phyloP scores from a whole-genome alignment of 1,139 yeast species.

The Saccharomycopsis crataegensis region DNA sequence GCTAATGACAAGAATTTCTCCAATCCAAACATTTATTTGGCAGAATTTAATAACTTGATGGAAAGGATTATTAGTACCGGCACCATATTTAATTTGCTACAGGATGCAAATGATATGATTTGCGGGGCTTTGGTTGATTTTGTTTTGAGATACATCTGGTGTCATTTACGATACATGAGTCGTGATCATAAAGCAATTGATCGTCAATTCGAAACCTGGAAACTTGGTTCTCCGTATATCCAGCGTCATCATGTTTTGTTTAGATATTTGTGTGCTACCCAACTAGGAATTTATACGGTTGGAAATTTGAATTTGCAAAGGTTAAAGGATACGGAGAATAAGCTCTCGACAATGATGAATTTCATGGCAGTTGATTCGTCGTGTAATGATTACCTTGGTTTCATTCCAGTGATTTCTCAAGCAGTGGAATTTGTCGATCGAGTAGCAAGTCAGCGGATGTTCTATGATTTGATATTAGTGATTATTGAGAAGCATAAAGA shows the following conservation, averaged over 20 bases:
- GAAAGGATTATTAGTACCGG: conserved; percentile 34
- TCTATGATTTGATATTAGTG: conserved; percentile 28
- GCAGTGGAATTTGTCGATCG: conserved; percentile 29
- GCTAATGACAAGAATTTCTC: conserved; percentile 22
- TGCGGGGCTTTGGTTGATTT: conserved; percentile 27
- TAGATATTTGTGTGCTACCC: conserved; percentile 32
- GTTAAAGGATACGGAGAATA: conserved; percentile 25
- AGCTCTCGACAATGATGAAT: conserved; percentile 27
- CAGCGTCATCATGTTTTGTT: conserved; percentile 30
- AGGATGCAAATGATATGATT: conserved; percentile 23
- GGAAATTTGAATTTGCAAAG: conserved; percentile 22
- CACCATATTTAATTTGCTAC: conserved; percentile 28
- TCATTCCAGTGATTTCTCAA: conserved; percentile 33
- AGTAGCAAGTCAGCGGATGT: conserved; percentile 24
- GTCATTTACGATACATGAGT: conserved; percentile 26
- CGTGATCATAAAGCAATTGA: not conserved
- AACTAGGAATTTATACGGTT: conserved; percentile 28
- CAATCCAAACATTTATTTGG: conserved; percentile 32
- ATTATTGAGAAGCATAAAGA: conserved; percentile 29
- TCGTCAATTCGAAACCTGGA: conserved; percentile 26
- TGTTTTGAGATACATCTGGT: conserved; percentile 34
- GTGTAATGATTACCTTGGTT: conserved; percentile 31
- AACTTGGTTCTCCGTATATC: conserved; percentile 26
- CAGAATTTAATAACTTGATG: conserved; percentile 30
- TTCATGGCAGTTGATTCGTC: conserved; percentile 24